A percentile compares a stretch with the other conserved stretches of the same genome.
phyloP scores from a whole-genome alignment of 2,329 filamentous ascomycete species.

The Penicillium psychrosexuale region DNA sequence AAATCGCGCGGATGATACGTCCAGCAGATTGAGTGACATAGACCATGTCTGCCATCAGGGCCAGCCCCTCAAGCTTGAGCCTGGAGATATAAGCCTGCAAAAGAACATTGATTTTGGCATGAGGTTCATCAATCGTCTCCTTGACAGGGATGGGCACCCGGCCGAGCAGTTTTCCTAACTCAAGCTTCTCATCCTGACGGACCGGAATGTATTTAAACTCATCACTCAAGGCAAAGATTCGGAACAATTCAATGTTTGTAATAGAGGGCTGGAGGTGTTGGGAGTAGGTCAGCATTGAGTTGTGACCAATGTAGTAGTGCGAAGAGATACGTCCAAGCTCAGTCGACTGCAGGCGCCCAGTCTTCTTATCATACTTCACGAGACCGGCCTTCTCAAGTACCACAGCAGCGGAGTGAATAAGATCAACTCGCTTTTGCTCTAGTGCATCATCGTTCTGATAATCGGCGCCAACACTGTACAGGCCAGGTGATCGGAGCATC shows the following conservation, averaged over 20 bases:
- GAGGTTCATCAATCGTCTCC: conserved; percentile 93
- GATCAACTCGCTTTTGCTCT: conserved; percentile 95
- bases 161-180: conserved; percentile 84
- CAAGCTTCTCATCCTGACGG: conserved; percentile 93
- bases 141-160: conserved; percentile 95
- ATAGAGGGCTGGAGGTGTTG: conserved; percentile 91
- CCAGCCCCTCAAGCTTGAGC: conserved; percentile 87
- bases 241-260: conserved; percentile 91
- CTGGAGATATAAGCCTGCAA: conserved; percentile 95
- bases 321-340: conserved; percentile 94
- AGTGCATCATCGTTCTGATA: conserved; percentile 89
- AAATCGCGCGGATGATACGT: conserved; percentile 90
- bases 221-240: conserved; percentile 90
- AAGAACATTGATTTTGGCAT: conserved; percentile 97
- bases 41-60: conserved; percentile 96
- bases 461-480: conserved; percentile 94
- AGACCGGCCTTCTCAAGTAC: conserved; percentile 84
- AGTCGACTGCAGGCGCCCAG: conserved; percentile 81
- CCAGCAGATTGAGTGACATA: conserved; percentile 98
- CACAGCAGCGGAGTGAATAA: conserved; percentile 88
- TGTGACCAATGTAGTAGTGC: conserved; percentile 97
- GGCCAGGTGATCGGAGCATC: conserved; percentile 90
- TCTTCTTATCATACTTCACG: conserved; percentile 93
- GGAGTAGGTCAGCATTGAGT: conserved; percentile 96
- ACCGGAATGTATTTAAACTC: conserved; percentile 99